These are phyloP conservation scores for Vararia minispora DNA, from an alignment of 768 basidiomycete genomes.

Conservation along the genomic window DNA sequence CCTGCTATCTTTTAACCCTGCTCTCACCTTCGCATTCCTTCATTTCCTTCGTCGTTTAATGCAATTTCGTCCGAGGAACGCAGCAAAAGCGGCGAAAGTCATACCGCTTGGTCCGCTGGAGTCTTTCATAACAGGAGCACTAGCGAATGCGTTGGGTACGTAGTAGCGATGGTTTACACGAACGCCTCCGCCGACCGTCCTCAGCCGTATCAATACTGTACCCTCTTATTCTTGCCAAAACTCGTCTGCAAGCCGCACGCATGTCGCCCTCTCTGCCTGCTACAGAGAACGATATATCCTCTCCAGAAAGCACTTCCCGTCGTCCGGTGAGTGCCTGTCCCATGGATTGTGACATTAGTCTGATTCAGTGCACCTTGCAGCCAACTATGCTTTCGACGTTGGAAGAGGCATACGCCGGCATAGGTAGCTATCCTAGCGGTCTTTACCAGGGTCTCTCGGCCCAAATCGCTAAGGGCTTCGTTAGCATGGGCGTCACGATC, in stretches of 20 bases:
- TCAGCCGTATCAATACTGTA: constrained; percentile 34
- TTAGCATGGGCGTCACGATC: constrained; percentile 48
- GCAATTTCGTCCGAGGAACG: constrained; percentile 18
- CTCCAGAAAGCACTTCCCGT: too few species aligned
- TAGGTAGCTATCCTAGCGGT: constrained; percentile 24
- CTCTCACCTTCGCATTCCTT: constrained; percentile 44
- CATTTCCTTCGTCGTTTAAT: constrained; percentile 38
- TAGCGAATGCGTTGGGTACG: constrained; percentile 38
- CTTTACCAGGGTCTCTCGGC: constrained; percentile 44
- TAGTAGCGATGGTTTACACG: neutral
- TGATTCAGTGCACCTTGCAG: too few species aligned
- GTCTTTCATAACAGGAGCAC: constrained; percentile 46
- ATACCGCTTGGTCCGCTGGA: constrained; percentile 28
- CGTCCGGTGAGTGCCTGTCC: too few species aligned
- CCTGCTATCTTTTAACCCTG: constrained; percentile 43
- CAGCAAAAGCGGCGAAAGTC: constrained; percentile 7
- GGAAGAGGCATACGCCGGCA: constrained; percentile 8
- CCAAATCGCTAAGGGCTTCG: constrained; percentile 41
- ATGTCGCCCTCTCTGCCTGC: constrained; percentile 25
- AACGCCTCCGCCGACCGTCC: neutral
- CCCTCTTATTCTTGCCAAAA: constrained; percentile 51
- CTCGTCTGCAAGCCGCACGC: constrained; percentile 31
- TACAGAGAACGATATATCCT: too few species aligned
- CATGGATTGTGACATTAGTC: too few species aligned
- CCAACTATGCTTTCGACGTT: too few species aligned